phyloP scores from a whole-genome alignment of 2,329 filamentous ascomycete genomes.

The Trichoderma semiorbis region DNA sequence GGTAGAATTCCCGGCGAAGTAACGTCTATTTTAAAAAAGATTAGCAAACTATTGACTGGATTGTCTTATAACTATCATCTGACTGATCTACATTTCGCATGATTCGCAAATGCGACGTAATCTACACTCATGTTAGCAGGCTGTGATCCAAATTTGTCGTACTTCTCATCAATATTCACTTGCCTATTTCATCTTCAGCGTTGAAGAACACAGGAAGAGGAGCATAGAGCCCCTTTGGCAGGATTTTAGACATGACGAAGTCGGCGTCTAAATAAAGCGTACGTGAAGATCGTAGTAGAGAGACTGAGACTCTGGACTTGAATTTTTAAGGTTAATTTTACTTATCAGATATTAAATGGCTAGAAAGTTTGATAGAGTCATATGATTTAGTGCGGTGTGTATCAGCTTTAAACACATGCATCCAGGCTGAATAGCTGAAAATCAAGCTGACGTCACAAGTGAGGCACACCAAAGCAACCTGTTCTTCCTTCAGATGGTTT shows the following conservation, averaged over 20 bases:
- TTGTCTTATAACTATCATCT: not conserved
- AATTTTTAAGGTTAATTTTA: too few relatives aligned
- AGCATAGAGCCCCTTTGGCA: not conserved
- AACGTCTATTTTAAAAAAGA: not conserved
- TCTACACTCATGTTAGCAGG: not conserved
- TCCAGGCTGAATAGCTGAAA: not conserved
- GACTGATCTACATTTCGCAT: not conserved
- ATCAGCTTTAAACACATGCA: not conserved
- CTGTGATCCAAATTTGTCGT: not conserved
- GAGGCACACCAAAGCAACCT: not conserved
- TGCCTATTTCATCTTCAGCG: not conserved
- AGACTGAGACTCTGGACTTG: too few relatives aligned
- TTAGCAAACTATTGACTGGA: not conserved
- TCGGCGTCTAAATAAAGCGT: not conserved
- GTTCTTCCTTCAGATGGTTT: not conserved
- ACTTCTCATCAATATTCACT: not conserved
- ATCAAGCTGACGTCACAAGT: not conserved
- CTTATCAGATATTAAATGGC: not conserved
- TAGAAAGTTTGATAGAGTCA: not conserved
- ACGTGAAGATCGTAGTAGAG: too few relatives aligned
- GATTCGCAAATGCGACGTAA: not conserved
- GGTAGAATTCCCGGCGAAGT: not conserved
- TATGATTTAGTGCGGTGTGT: not conserved
- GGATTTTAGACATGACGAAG: not conserved
- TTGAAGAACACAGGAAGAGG: not conserved